Conservation (phyloP, 495 filamentous ascomycete species). For the Hypoxylon crocopeplum region DNA sequence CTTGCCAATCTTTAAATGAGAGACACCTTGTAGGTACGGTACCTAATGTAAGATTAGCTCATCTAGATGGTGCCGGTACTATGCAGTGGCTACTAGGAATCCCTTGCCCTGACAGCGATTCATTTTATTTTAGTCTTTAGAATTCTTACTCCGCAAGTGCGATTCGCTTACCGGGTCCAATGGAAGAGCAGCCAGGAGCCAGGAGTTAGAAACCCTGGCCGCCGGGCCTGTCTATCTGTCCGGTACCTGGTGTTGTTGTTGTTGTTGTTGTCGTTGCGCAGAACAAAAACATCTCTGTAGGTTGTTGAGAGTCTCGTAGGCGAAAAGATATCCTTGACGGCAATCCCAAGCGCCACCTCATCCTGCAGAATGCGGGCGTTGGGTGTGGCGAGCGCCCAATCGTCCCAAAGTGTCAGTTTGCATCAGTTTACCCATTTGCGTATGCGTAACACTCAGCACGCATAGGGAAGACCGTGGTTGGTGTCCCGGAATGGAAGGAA, state of each 20-base stretch:
- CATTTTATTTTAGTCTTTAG: constrained; percentile 39
- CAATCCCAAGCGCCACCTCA: constrained; percentile 36
- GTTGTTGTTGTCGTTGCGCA: constrained; percentile 3
- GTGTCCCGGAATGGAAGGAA: constrained; percentile 19
- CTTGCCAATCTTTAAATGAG: no score
- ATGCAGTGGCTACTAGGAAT: constrained; percentile 5
- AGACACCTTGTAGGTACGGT: no score
- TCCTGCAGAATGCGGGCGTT: constrained; percentile 25
- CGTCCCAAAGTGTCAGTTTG: constrained; percentile 29
- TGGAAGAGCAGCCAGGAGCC: constrained; percentile 19
- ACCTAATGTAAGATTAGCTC: no score
- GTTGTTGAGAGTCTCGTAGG: no score
- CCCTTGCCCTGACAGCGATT: constrained; percentile 32
- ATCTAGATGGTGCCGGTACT: no score
- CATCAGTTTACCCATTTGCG: constrained; percentile 34
- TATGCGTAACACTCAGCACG: no score
- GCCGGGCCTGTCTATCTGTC: neutral
- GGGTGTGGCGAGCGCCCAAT: constrained; percentile 29
- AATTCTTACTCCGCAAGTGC: constrained; percentile 34
- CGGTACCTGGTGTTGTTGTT: neutral
- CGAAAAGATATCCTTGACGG: constrained; percentile 28
- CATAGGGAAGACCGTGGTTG: neutral
- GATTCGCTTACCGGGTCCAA: constrained; percentile 32
- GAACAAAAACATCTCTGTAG: neutral
- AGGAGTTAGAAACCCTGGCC: constrained; percentile 23